These are phyloP conservation scores for Marchantia polymorpha DNA, from an alignment of 225 moss, liverwort and hornwort species.

Conservation along the genomic window DNA sequence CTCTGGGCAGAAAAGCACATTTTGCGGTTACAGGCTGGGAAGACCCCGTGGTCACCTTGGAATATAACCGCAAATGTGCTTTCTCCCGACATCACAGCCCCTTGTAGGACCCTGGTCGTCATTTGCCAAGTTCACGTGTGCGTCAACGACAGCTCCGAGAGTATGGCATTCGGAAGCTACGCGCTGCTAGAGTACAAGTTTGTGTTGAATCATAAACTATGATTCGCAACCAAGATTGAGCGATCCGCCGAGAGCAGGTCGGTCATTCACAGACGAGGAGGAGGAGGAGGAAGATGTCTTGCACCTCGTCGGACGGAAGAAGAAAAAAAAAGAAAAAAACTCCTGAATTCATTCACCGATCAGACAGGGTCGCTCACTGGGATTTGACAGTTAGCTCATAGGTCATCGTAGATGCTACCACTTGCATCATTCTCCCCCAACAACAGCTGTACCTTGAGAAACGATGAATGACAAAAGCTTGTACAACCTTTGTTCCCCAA, in stretches of 20 bases:
- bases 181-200: background rate
- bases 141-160: background rate
- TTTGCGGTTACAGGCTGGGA: no score
- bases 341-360: background rate
- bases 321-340: background rate
- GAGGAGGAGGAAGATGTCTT: no score
- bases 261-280: no score
- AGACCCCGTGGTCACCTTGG: no score
- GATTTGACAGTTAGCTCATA: background rate
- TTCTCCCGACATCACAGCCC: background rate
- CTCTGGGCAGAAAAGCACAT: no score
- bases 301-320: no score
- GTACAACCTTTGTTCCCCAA: background rate
- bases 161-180: slow-evolving; percentile 5
- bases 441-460: background rate
- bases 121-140: background rate
- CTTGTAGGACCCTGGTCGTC: background rate
- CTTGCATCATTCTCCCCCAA: background rate
- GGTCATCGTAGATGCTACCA: background rate
- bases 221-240: no score
- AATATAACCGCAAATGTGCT: background rate
- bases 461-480: background rate
- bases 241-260: no score
- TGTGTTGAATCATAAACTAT: background rate
- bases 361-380: background rate